These are phyloP conservation scores for Yamadazyma atmosphaerica DNA, from an alignment of 1,139 yeast genomes.

Conservation along the genomic window DNA sequence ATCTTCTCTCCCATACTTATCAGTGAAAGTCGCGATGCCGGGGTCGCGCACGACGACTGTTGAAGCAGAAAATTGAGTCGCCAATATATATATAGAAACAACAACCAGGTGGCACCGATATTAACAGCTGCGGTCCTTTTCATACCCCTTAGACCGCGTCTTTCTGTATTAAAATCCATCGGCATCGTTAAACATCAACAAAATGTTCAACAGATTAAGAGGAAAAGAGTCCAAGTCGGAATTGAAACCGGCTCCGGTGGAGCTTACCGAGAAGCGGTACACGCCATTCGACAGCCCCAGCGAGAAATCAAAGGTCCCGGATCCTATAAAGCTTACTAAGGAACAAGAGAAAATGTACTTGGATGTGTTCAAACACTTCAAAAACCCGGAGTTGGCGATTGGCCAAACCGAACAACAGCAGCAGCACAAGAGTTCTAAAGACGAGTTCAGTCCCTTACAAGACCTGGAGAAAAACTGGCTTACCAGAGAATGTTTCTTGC, in stretches of 20 bases:
- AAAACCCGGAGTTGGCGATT: slow-evolving; percentile 40
- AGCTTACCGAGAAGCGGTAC: slow-evolving; percentile 19
- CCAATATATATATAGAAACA: too few species aligned
- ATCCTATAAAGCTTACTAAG: slow-evolving; percentile 44
- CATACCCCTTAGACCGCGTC: too few species aligned
- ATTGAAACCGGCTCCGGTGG: slow-evolving; percentile 9
- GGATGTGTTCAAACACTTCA: slow-evolving; percentile 60
- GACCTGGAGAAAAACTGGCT: slow-evolving; percentile 45
- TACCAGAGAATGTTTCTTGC: slow-evolving; percentile 48
- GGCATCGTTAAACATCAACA: too few species aligned
- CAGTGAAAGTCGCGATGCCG: too few species aligned
- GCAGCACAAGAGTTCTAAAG: slow-evolving; percentile 19
- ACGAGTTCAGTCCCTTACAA: slow-evolving; percentile 21
- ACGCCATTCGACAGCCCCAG: slow-evolving; percentile 59
- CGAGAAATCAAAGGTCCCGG: slow-evolving; percentile 49
- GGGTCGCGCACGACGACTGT: too few species aligned
- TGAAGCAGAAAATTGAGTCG: too few species aligned
- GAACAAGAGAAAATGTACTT: slow-evolving; percentile 61
- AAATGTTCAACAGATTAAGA: slow-evolving; percentile 21
- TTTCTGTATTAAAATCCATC: too few species aligned
- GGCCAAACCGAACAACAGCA: slow-evolving; percentile 42
- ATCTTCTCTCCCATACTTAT: too few species aligned
- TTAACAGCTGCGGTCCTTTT: too few species aligned
- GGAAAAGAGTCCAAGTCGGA: slow-evolving; percentile 15
- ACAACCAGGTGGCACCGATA: too few species aligned